Conservation (phyloP, 2,329 filamentous ascomycete species). For the Fusarium napiforme region DNA sequence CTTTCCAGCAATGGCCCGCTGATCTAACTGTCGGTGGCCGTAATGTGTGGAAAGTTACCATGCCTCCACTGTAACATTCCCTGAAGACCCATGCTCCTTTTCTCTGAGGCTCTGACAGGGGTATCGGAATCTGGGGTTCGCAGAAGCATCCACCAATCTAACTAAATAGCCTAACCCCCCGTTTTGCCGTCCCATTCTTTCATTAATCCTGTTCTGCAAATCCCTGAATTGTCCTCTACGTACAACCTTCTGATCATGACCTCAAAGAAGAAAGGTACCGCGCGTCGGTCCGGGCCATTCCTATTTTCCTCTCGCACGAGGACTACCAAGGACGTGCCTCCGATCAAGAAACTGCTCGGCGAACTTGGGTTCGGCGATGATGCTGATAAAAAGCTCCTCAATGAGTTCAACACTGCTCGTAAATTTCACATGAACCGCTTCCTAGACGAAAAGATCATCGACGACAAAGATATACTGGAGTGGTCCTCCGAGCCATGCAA, state of each 20-base stretch:
- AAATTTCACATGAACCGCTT: not conserved
- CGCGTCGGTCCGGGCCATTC: not conserved
- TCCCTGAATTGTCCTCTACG: not conserved
- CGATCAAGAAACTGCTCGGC: not conserved
- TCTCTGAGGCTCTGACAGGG: not conserved
- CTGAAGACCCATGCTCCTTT: not conserved
- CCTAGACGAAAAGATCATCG: not conserved
- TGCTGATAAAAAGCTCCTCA: not conserved
- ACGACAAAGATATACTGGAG: not conserved
- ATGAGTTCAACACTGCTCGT: not conserved
- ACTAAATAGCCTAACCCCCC: not conserved
- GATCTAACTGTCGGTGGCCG: not conserved
- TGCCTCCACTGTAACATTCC: not conserved
- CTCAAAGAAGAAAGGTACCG: not conserved
- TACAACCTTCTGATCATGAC: not conserved
- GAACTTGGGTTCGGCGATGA: constrained; percentile 5
- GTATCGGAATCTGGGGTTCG: not conserved
- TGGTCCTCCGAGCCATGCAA: not conserved
- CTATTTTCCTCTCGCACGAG: not conserved
- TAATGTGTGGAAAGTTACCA: not conserved
- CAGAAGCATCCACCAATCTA: not conserved
- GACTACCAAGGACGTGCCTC: not conserved
- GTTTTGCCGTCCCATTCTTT: not conserved
- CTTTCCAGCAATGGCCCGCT: not conserved
- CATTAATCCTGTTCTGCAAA: not conserved